Evolutionary conservation across 2,329 filamentous ascomycete species (phyloP), one percentile per base, ranked within the genome.

Genomic region (Talaromyces rugulosus): DNA sequence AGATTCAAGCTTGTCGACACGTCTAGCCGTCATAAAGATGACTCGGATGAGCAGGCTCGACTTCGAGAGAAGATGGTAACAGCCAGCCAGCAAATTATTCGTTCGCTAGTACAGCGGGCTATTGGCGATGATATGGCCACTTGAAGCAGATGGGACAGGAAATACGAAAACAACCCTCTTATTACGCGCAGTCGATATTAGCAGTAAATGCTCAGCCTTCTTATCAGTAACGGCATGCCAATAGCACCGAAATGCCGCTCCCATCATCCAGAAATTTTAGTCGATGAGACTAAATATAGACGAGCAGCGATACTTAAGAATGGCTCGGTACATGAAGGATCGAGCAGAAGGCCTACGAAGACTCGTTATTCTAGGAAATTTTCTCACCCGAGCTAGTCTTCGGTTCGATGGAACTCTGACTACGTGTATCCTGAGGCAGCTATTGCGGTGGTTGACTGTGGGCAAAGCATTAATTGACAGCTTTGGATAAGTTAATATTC

Each of bases 1-100:
- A 70, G 71, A 55, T 64, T 78, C 62, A 78, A 78, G 62, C 61
- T 78, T 16, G 70, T 75, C 64, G 72, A 68, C 2, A 65, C 66
- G 11, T 59, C 57, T 5, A 57, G 31, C 23, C 36, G 54, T 6
- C 52, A 59, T 14, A 27, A 42, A n/a, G 31, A 30, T 34, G 23
- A 11, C 28, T 12, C 33, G 33, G 56, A 56, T 14, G 50, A 56
- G 27, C 61, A 62, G 52, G 55, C 56, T 44, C 34, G 11, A 34
- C 33, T 58, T 23, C 61, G 52, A 30, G 51, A 50, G 30, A 44
- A 51, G 53, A 66, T 71, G 59, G 68, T 73, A 52, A 67, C 62
- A 16, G 74, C 74, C 2, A 74, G 72, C 59, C 71, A 75, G 56
- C 65, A 62, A 0, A 63, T 78, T 31, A 65, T 78, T 28, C 68